Evolutionary conservation across 2,329 filamentous ascomycete genomes (phyloP), one percentile per base, ranked within the genome.

Genomic region (Botrytis paeoniae): DNA sequence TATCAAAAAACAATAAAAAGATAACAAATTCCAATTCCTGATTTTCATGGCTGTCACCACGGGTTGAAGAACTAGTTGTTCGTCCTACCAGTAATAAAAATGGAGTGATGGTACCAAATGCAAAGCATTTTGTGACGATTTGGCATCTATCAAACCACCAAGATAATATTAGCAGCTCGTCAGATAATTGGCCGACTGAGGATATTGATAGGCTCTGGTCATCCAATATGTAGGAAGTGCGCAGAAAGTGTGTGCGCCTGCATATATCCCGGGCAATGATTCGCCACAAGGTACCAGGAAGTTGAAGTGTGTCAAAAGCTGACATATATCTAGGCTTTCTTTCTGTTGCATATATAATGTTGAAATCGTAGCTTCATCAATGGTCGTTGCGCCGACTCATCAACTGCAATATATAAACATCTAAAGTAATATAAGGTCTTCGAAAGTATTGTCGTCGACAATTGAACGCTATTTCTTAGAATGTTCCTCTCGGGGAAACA

Each of bases 321-420:
- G 14, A 57, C n/a, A 32, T 57, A 20, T 57, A 29, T 29, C 16
- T 12, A 3, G 22, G 45, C 1, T 2, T 5, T 51, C 1, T 57
- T 8, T 20, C 14, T 57, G n/a, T 57, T 57, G 29, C 14, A 57
- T 2, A 9, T 32, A 4, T 57, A 3, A 4, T 32, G 1, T 32
- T 57, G 54, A 8, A 57, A 4, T 18, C 16, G 7, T 16, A 57
- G 54, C 14, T 12, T 1, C 3, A 2, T 16, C 22, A 57, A 3
- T 4, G 1, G 18, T 29, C 3, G 2, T 9, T 57, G 7, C 4
- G 29, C 1, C 54, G 0, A 8, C 12, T 32, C n/a, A 18, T 8
- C 3, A 20, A 20, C 25, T 29, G 16, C 1, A 57, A 4, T 16
- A 9, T 57, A 18, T 32, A 57, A 29, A 7, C 1, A 16, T 32